A percentile compares a stretch with the other conserved stretches of the same genome.
phyloP scores from a whole-genome alignment of 768 basidiomycete genomes.

The Lentinus tigrinus region DNA sequence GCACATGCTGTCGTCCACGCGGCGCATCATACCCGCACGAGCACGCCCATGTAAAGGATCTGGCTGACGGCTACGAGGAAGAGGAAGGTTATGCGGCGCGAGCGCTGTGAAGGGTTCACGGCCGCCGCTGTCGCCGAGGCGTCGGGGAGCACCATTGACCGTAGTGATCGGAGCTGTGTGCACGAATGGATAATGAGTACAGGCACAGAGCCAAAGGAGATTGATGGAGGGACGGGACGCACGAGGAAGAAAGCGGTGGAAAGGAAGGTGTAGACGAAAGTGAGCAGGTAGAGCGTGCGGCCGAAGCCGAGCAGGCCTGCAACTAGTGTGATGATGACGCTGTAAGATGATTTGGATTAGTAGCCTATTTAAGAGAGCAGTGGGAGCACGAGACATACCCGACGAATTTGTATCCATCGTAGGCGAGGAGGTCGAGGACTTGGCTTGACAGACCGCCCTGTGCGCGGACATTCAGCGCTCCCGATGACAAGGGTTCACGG shows the following conservation, averaged over 20 bases:
- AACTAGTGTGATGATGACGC: slow-evolving; percentile 82
- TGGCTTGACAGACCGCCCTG: slow-evolving; percentile 55
- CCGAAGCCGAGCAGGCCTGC: slow-evolving; percentile 65
- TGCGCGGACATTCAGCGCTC: background rate
- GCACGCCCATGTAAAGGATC: slow-evolving; percentile 80
- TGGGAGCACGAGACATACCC: too few species aligned
- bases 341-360: slow-evolving; percentile 34
- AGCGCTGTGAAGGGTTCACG: slow-evolving; percentile 74
- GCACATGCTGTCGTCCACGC: too few species aligned
- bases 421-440: slow-evolving; percentile 82
- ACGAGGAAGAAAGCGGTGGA: slow-evolving; percentile 95
- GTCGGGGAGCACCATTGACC: slow-evolving; percentile 89
- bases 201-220: background rate
- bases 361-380: too few species aligned
- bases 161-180: slow-evolving; percentile 84
- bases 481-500: background rate
- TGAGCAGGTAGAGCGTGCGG: slow-evolving; percentile 59
- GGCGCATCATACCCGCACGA: slow-evolving; percentile 60
- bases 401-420: slow-evolving; percentile 97
- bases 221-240: slow-evolving; percentile 28
- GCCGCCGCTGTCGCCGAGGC: slow-evolving; percentile 56
- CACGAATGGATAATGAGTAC: background rate
- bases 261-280: slow-evolving; percentile 83
- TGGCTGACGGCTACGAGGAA: slow-evolving; percentile 84
- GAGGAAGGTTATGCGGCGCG: slow-evolving; percentile 85